Evolutionary conservation across 768 basidiomycete genomes (phyloP).

Genomic region (Epithele typhae): DNA sequence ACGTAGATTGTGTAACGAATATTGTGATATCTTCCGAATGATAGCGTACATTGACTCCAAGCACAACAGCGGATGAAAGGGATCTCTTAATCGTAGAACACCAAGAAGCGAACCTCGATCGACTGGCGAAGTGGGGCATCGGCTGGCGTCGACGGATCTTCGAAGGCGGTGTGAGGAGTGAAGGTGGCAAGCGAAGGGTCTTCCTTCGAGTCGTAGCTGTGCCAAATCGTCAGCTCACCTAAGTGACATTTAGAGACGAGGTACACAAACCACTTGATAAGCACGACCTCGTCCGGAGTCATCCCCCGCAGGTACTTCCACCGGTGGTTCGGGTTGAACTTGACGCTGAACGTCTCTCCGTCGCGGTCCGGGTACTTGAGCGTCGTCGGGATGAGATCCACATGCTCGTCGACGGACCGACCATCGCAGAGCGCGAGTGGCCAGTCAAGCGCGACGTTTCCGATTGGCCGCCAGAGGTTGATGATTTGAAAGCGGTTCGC

Average conservation of each 20-base stretch:
- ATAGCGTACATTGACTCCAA: too few species aligned
- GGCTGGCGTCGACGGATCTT: slow-evolving; percentile 47
- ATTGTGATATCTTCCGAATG: too few species aligned
- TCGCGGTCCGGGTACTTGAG: slow-evolving; percentile 39
- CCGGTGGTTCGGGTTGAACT: slow-evolving; percentile 33
- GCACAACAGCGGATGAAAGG: too few species aligned
- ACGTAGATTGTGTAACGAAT: too few species aligned
- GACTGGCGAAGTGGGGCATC: slow-evolving; percentile 49
- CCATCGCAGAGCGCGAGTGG: slow-evolving; percentile 48
- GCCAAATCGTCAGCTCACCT: background rate
- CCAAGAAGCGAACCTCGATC: slow-evolving; percentile 57
- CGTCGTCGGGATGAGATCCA: slow-evolving; percentile 35
- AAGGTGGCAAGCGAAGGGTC: slow-evolving; percentile 46
- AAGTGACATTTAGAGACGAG: background rate
- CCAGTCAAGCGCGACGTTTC: slow-evolving; percentile 40
- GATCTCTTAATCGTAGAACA: slow-evolving; percentile 48
- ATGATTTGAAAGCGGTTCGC: slow-evolving; percentile 47
- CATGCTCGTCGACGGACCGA: slow-evolving; percentile 33
- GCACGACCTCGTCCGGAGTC: slow-evolving; percentile 40
- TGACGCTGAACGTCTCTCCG: slow-evolving; percentile 40
- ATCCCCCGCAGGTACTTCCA: slow-evolving; percentile 46
- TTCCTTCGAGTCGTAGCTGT: slow-evolving; percentile 30
- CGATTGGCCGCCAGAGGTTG: slow-evolving; percentile 52
- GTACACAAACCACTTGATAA: slow-evolving; percentile 43
- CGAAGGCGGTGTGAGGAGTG: slow-evolving; percentile 62